phyloP scores from a whole-genome alignment of 1,284 basidiomycete genomes.

The Rhodotorula mucilaginosa region DNA sequence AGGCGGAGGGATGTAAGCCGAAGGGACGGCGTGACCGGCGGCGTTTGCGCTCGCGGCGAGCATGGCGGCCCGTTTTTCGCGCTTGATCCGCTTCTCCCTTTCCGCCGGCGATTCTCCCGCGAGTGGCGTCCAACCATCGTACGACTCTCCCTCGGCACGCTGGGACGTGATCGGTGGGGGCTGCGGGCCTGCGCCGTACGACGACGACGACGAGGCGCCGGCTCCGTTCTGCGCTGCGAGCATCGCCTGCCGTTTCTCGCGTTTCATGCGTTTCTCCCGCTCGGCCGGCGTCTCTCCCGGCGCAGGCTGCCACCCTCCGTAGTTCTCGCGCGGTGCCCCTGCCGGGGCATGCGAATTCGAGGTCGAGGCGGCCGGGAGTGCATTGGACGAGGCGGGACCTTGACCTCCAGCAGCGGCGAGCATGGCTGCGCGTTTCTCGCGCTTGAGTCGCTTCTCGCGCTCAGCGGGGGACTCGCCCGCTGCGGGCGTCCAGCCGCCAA shows the following conservation, averaged over 20 bases:
- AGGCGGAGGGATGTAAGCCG: constrained; percentile 17
- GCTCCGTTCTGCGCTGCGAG: constrained; percentile 4
- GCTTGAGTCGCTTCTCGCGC: constrained; percentile 36
- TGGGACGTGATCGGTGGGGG: background rate
- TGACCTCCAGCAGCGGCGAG: constrained; percentile 2
- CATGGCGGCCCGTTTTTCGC: constrained; percentile 32
- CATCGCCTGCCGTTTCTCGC: constrained; percentile 26
- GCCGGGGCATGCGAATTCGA: background rate
- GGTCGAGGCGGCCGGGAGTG: background rate
- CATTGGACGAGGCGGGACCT: too few species aligned
- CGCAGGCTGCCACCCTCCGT: constrained; percentile 26
- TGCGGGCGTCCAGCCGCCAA: constrained; percentile 21
- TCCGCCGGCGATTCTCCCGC: constrained; percentile 31
- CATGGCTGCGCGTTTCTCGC: constrained; percentile 27
- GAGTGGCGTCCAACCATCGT: constrained; percentile 27
- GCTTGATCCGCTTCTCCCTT: constrained; percentile 36
- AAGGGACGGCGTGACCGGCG: background rate
- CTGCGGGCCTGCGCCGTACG: background rate
- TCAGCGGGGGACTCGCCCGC: constrained; percentile 28
- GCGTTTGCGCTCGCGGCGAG: constrained; percentile 12
- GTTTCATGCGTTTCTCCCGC: constrained; percentile 34
- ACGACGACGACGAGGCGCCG: background rate
- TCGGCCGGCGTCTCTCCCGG: constrained; percentile 29
- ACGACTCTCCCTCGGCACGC: constrained; percentile 11
- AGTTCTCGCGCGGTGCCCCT: constrained; percentile 4